Base-by-base conservation (phyloP, 2,329 filamentous ascomycete genomes). In the Alternaria sp. region DNA sequence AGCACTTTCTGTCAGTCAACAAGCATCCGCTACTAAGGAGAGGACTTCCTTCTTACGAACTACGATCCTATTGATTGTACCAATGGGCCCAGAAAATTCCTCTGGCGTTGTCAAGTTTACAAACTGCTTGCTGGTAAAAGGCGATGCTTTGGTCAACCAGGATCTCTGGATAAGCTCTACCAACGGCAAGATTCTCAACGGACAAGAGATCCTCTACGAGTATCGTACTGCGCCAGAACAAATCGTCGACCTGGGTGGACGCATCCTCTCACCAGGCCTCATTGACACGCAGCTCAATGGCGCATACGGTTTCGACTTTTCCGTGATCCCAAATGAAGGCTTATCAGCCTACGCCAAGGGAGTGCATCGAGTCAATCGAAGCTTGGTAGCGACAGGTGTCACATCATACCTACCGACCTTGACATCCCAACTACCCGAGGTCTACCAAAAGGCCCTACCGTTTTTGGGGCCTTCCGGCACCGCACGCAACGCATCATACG, bases 281-380 rank as follows among this genome's bases (percentile, higher is more conserved):
- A 95, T 97, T 68, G 93, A 97, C 66, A 90, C 90, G 51, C 93
- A 97, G 78, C 87, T 97, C 67, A 97, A 97, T 72, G 93, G 93
- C 46, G 93, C 91, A 9, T 94, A 93, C 71, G 93, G 93, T 56
- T 96, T 97, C 82, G 94, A 97, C 80, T 97, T 96, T 77, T 95
- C 92, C 3, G 87, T 88, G 1, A 82, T 92, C 9, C 86, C 90
- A n/a, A 77, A 88, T 14, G 86, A 90, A 69, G 72, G 68, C 4
- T 51, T 67, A 36, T 79, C 82, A 29, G 82, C 85, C 51, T 97
- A 96, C 70, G 85, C 86, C 57, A 89, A 91, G 75, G 88, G 86
- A n/a, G 80, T 97, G 49, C 83, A 82, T 63, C 82, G 87, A 56
- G 83, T 94, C 60, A 95, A 95, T 77, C 86, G 82, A 65, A 83